Conservation (phyloP, 1,284 basidiomycete species). For the Xerocomus nothofagi region DNA sequence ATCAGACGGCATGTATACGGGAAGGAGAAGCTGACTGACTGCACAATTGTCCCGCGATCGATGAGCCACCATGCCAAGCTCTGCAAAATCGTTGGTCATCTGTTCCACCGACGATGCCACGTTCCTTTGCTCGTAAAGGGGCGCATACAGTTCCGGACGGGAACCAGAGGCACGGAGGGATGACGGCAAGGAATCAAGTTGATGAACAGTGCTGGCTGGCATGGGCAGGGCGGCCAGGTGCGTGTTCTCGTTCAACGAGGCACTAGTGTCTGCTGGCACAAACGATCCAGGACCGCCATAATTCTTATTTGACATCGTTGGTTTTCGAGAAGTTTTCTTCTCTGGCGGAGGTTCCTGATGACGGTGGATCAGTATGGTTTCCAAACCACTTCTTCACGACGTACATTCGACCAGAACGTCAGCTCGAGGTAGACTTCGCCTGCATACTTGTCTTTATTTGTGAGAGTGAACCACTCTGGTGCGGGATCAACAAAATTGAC, state of each 20-base stretch:
- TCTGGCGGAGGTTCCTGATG: constrained; percentile 69
- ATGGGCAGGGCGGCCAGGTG: constrained; percentile 35
- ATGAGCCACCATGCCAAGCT: constrained; percentile 55
- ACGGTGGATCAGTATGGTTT: constrained; percentile 10
- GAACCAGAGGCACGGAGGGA: constrained; percentile 60
- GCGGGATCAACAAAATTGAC: constrained; percentile 10
- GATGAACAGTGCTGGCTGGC: constrained; percentile 41
- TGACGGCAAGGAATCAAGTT: constrained; percentile 57
- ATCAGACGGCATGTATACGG: constrained; percentile 11
- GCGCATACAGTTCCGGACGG: constrained; percentile 68
- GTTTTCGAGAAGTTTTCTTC: constrained; percentile 59
- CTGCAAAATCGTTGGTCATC: constrained; percentile 61
- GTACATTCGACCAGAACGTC: constrained; percentile 93
- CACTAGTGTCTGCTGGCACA: constrained; percentile 50
- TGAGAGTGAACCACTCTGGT: constrained; percentile 91
- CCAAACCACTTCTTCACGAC: constrained; percentile 36
- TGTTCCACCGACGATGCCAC: constrained; percentile 46
- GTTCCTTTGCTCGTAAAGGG: constrained; percentile 60
- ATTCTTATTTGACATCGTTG: constrained; percentile 52
- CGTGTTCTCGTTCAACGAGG: constrained; percentile 27
- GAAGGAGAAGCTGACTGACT: constrained; percentile 44
- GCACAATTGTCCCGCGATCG: constrained; percentile 61
- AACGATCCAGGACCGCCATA: constrained; percentile 80
- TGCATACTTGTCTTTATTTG: constrained; percentile 88
- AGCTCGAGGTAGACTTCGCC: constrained; percentile 94